Evolutionary conservation across 495 filamentous ascomycete genomes (phyloP).

Genomic region (Daldinia decipiens): DNA sequence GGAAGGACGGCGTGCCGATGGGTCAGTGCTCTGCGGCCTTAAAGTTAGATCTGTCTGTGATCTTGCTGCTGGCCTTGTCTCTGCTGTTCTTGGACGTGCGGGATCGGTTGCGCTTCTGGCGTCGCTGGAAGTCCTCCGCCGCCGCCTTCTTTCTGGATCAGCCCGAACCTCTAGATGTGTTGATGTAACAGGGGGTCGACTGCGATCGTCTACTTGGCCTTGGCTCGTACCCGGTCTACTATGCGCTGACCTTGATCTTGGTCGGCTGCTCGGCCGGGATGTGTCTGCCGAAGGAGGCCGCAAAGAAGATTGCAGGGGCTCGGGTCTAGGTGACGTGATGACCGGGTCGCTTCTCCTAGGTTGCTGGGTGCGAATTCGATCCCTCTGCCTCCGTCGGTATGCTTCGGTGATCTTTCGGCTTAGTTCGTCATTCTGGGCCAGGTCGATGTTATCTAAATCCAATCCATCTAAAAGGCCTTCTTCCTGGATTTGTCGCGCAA

Average conservation of each 20-base stretch:
- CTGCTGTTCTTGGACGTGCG: slow-evolving; percentile 50
- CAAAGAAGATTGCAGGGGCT: slow-evolving; percentile 38
- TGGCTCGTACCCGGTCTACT: slow-evolving; percentile 51
- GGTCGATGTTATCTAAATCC: slow-evolving; percentile 81
- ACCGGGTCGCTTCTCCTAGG: slow-evolving; percentile 57
- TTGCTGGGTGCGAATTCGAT: slow-evolving; percentile 52
- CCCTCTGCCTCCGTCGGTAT: slow-evolving; percentile 75
- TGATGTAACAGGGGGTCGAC: slow-evolving; percentile 57
- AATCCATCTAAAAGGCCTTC: slow-evolving; percentile 88
- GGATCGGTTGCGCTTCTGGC: slow-evolving; percentile 58
- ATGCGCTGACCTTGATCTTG: slow-evolving; percentile 51
- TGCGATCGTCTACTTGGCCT: slow-evolving; percentile 52
- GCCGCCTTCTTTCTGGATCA: slow-evolving; percentile 51
- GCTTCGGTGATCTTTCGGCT: slow-evolving; percentile 89
- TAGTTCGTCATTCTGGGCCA: slow-evolving; percentile 82
- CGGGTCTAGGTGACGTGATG: slow-evolving; percentile 48
- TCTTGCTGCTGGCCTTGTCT: slow-evolving; percentile 57
- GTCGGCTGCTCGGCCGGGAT: slow-evolving; percentile 52
- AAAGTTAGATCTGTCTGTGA: slow-evolving; percentile 71
- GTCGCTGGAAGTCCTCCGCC: slow-evolving; percentile 54
- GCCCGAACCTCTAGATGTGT: slow-evolving; percentile 58
- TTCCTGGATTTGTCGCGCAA: slow-evolving; percentile 86
- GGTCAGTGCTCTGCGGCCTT: slow-evolving; percentile 53
- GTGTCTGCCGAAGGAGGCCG: slow-evolving; percentile 45
- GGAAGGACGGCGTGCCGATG: slow-evolving; percentile 41